Evolutionary conservation across 2,329 filamentous ascomycete species (phyloP).

Genomic region (Ceratocystis eucalypticola): DNA sequence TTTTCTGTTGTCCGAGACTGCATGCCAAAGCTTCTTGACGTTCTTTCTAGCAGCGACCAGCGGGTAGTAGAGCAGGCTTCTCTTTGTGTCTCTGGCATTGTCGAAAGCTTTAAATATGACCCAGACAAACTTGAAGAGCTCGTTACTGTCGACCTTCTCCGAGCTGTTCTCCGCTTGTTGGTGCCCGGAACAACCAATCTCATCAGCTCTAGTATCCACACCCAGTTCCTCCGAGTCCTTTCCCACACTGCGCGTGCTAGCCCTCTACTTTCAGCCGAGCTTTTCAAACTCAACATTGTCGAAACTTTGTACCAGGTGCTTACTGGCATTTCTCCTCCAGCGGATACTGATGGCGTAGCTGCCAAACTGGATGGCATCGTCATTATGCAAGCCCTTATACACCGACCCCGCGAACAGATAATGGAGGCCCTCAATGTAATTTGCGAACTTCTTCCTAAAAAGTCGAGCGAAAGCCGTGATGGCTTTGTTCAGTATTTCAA

Average conservation of each 20-base stretch:
- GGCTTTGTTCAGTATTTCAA: conserved; percentile 26
- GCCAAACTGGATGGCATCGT: conserved; percentile 90
- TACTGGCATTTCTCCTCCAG: conserved; percentile 85
- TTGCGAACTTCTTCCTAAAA: conserved; percentile 70
- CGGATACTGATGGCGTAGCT: conserved; percentile 60
- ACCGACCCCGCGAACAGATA: conserved; percentile 87
- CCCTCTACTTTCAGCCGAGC: conserved; percentile 70
- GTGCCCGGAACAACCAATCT: conserved; percentile 91
- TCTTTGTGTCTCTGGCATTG: conserved; percentile 85
- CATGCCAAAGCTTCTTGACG: conserved; percentile 88
- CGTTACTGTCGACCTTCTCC: conserved; percentile 74
- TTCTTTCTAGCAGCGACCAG: conserved; percentile 83
- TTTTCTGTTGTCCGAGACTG: conserved; percentile 86
- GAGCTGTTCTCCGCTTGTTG: conserved; percentile 71
- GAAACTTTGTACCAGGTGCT: conserved; percentile 96
- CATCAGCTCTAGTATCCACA: conserved; percentile 88
- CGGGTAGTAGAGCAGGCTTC: conserved; percentile 95
- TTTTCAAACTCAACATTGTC: conserved; percentile 93
- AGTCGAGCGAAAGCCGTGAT: conserved; percentile 26
- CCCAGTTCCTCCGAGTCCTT: conserved; percentile 83
- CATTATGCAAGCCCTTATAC: conserved; percentile 96
- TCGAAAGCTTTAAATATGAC: conserved; percentile 90
- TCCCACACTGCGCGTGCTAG: conserved; percentile 84
- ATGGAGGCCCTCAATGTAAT: conserved; percentile 96
- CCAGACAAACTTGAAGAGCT: conserved; percentile 82